phyloP scores from a whole-genome alignment of 2,329 filamentous ascomycete species.

The Coleophoma eucalyptorum region DNA sequence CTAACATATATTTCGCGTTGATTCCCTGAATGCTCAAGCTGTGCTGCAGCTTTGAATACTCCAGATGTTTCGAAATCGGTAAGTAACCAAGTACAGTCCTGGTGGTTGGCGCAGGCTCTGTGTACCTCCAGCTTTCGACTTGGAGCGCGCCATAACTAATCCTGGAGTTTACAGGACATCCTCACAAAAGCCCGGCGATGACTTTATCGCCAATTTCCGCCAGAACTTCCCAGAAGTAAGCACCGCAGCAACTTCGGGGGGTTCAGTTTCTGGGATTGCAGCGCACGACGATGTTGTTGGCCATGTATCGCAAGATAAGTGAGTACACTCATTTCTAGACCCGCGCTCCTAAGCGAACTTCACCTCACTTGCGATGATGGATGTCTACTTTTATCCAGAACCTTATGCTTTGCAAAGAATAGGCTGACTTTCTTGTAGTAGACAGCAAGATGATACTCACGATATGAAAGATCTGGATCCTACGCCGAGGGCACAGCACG shows the following conservation, averaged over 20 bases:
- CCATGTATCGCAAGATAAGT: slow-evolving; percentile 20
- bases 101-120: not conserved
- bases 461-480: slow-evolving; percentile 73
- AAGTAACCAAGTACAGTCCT: slow-evolving; percentile 2
- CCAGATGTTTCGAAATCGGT: slow-evolving; percentile 33
- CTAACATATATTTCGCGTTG: slow-evolving; percentile 2
- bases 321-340: too few species aligned
- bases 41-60: slow-evolving; percentile 10
- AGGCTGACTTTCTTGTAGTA: too few species aligned
- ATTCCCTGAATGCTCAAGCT: slow-evolving; percentile 13
- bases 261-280: slow-evolving; percentile 33
- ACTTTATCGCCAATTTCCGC: slow-evolving; percentile 80
- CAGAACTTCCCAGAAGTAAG: slow-evolving; percentile 75
- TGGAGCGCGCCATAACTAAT: slow-evolving; percentile 8
- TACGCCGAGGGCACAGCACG: slow-evolving; percentile 74
- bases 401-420: too few species aligned
- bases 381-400: too few species aligned
- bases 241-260: slow-evolving; percentile 42
- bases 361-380: too few species aligned
- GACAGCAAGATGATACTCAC: too few species aligned
- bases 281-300: slow-evolving; percentile 14
- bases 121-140: not conserved
- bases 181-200: slow-evolving; percentile 81
- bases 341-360: not conserved
- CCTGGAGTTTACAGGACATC: slow-evolving; percentile 43